Percentiles rank a stretch among this genome's conserved stretches.
phyloP scores from a whole-genome alignment of 2,329 filamentous ascomycete genomes.

The Microdochium bolleyi region DNA sequence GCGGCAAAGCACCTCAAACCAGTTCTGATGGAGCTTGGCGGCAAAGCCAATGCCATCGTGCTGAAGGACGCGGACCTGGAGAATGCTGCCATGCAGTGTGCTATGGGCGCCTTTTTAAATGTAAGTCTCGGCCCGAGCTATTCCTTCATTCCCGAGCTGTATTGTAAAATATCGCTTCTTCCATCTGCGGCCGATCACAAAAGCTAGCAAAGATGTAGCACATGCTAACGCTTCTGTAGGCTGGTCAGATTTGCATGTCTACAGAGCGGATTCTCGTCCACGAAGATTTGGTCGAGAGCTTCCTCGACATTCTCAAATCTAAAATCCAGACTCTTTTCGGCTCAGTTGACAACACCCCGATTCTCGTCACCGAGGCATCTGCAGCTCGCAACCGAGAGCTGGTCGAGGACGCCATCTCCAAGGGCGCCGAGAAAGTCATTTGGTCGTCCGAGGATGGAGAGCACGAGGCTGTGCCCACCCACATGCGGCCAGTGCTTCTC shows the following conservation, averaged over 20 bases:
- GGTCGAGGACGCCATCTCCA: slow-evolving; percentile 49
- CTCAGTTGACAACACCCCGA: slow-evolving; percentile 43
- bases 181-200: too few species aligned
- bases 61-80: slow-evolving; percentile 35
- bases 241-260: slow-evolving; percentile 25
- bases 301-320: neutral
- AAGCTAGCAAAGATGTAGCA: too few species aligned
- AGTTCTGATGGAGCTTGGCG: slow-evolving; percentile 37
- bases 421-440: slow-evolving; percentile 34
- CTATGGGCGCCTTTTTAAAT: slow-evolving; percentile 13
- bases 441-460: slow-evolving; percentile 7
- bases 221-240: too few species aligned
- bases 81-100: slow-evolving; percentile 22
- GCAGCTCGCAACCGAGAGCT: slow-evolving; percentile 51
- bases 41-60: slow-evolving; percentile 34
- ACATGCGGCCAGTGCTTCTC: slow-evolving; percentile 46
- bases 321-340: neutral
- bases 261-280: slow-evolving; percentile 23
- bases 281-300: slow-evolving; percentile 1
- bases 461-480: slow-evolving; percentile 19
- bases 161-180: too few species aligned
- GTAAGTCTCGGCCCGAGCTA: slow-evolving; percentile 12
- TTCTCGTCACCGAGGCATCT: slow-evolving; percentile 52
- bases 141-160: too few species aligned
- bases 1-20: slow-evolving; percentile 34